Base-by-base conservation (phyloP, 2,329 filamentous ascomycete genomes). In the Aspergillus felis region DNA sequence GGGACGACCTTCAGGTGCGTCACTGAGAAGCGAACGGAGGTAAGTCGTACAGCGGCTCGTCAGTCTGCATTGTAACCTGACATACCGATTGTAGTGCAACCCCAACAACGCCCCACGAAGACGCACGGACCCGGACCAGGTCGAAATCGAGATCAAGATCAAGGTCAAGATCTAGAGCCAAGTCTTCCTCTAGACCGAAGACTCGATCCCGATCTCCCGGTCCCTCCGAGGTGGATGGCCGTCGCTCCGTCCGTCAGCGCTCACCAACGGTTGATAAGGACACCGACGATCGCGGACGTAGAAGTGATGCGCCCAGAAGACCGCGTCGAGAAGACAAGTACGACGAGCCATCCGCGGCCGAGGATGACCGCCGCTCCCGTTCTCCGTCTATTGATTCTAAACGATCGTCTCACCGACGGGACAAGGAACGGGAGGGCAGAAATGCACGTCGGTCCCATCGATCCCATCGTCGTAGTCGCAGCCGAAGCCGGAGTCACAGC, bases 341-440 rank as follows among this genome's bases (percentile, higher is more conserved):
- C 20, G 77, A 79, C 51, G 78, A 82, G 48, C 48, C 35, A 3
- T 48, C 56, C 17, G 29, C 56, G 24, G 55, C 55, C 20, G 62
- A 78, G 61, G 67, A 79, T 63, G 76, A 78, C 12, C 82, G 85
- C 50, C 81, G 82, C 52, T 86, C 87, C 0, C 81, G 87, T 57
- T 90, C 88, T 4, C 80, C 81, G 4, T 91, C 89, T 2, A 83
- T 82, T 1, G 83, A 85, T 12, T 80, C 81, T 4, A 79, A 80
- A 41, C 84, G 81, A 54, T 81, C 83, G 6, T 79, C 81, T 51
- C 84, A 86, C 64, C 84, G 85, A 60, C 86, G 85, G 63, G 86
- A 83, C 53, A 82, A 81, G 61, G 84, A 88, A 46, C 79, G 79
- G 57, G 81, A 84, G n/a, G 65, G 78, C 65, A 66, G 73, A 68